Conservation (phyloP, 495 filamentous ascomycete genomes). For the Venustampulla echinocandica region DNA sequence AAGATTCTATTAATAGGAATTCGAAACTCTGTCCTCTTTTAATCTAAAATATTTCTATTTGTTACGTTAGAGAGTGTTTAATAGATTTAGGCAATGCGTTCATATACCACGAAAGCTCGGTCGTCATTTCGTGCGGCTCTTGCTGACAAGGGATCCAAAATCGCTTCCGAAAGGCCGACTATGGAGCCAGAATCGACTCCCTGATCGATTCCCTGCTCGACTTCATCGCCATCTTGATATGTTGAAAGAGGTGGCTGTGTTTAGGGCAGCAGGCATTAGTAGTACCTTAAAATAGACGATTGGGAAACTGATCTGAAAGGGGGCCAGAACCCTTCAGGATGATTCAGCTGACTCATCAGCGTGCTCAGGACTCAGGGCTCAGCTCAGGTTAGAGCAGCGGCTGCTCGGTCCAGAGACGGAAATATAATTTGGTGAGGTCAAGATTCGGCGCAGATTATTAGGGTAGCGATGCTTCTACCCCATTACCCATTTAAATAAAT, state of each 20-base stretch:
- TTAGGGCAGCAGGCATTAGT: no score
- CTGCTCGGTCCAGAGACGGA: neutral
- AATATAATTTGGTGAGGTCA: neutral
- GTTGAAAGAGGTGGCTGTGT: constrained; percentile 4
- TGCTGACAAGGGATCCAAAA: constrained; percentile 4
- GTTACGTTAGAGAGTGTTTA: no score
- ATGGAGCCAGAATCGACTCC: neutral
- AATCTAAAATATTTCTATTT: no score
- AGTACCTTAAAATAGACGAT: constrained; percentile 6
- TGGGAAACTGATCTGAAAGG: constrained; percentile 1
- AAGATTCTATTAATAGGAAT: no score
- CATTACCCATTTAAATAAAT: no score
- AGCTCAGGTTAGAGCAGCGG: no score
- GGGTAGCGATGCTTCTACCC: no score
- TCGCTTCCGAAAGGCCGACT: neutral
- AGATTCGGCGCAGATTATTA: neutral
- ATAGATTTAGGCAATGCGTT: constrained; percentile 22
- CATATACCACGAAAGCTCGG: constrained; percentile 20
- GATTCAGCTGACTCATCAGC: no score
- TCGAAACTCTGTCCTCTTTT: no score
- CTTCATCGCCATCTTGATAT: constrained; percentile 2
- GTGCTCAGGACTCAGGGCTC: no score
- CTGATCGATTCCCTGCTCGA: constrained; percentile 2
- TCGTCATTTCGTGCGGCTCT: constrained; percentile 4
- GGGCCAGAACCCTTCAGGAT: neutral